Base-by-base conservation (phyloP, 257 asterid genomes). In the Gentiana macrophylla region DNA sequence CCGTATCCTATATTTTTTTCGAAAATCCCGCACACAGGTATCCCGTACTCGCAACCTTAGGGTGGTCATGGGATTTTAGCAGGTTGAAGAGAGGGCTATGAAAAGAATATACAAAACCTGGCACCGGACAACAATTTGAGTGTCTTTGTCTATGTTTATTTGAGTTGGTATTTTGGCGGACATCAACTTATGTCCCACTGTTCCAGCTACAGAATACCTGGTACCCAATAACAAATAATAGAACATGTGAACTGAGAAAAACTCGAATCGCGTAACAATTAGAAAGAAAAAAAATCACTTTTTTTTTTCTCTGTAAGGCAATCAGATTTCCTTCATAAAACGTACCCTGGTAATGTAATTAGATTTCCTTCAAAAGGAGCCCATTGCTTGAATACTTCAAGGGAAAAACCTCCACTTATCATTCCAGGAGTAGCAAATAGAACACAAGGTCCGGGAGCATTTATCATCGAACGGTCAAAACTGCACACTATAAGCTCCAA, bases 361-460 rank as follows among this genome's bases (percentile, higher is more conserved):
- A 91, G 96, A 77, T 91, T 91, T 60, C 59, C 69, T 75, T 79
- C 93, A 65, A 60, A 46, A 36, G 96, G 98, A 68, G 96, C 95
- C 98, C 96, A 91, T 65, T 79, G 95, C 77, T 51, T 91, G 78
- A 87, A 84, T 65, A 91, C 94, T 62, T 91, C 96, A 59, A 91
- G 84, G 15, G 98, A 91, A 73, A 87, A 84, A 67, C 98, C 98
- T 43, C 98, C 95, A 62, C 73, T 83, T 63, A 91, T 61, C 94
- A 82, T 84, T 70, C 96, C 95, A n/a, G 98, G 98, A 53, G 95
- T 83, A 56, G 98, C 98, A 68, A 91, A 87, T 54, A 91, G 91
- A 65, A 91, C 95, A 62, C 98, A 87, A 44, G 98, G 94, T 63
- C 95, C 96, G 8, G 96, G 86, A 63, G 94, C 86, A 73, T 83